These are phyloP conservation scores for Daldinia caldariorum DNA, from an alignment of 495 filamentous ascomycete genomes.

Conservation along the genomic window DNA sequence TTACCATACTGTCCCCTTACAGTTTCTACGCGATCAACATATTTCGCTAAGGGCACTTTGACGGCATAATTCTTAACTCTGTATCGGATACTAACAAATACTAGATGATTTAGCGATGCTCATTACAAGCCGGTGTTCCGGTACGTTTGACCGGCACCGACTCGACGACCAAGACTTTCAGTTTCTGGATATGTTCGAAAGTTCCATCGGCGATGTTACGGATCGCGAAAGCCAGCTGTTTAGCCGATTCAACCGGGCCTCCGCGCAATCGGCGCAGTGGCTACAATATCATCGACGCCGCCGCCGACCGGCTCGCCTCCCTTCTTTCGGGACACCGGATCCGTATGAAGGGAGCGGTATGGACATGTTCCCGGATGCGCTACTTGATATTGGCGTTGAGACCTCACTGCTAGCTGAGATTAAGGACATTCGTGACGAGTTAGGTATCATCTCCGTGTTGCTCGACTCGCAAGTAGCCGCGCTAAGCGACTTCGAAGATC, in stretches of 20 bases:
- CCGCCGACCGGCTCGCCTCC: constrained; percentile 38
- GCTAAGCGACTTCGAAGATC: constrained; percentile 63
- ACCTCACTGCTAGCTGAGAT: constrained; percentile 71
- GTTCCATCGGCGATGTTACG: constrained; percentile 70
- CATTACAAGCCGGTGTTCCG: constrained; percentile 71
- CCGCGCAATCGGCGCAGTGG: constrained; percentile 68
- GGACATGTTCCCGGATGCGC: constrained; percentile 67
- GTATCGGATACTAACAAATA: constrained; percentile 9
- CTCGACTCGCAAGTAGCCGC: constrained; percentile 68
- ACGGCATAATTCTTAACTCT: not conserved
- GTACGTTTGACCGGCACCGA: constrained; percentile 71
- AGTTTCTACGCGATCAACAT: not conserved
- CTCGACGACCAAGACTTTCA: constrained; percentile 71
- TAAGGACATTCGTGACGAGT: constrained; percentile 77
- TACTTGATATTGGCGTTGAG: constrained; percentile 74
- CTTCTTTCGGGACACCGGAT: constrained; percentile 30
- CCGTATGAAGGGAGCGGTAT: constrained; percentile 39
- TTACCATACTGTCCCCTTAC: constrained; percentile 1
- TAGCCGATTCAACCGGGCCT: constrained; percentile 69
- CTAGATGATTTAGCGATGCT: constrained; percentile 69
- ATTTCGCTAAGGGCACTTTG: not conserved
- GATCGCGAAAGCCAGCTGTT: constrained; percentile 72
- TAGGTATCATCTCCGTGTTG: constrained; percentile 75
- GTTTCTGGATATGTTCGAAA: constrained; percentile 79
- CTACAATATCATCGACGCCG: constrained; percentile 67